A percentile compares a stretch with the other conserved stretches of the same genome.
Evolutionary conservation across 2,329 filamentous ascomycete species (phyloP).

Genomic region (Bipolaris oryzae): DNA sequence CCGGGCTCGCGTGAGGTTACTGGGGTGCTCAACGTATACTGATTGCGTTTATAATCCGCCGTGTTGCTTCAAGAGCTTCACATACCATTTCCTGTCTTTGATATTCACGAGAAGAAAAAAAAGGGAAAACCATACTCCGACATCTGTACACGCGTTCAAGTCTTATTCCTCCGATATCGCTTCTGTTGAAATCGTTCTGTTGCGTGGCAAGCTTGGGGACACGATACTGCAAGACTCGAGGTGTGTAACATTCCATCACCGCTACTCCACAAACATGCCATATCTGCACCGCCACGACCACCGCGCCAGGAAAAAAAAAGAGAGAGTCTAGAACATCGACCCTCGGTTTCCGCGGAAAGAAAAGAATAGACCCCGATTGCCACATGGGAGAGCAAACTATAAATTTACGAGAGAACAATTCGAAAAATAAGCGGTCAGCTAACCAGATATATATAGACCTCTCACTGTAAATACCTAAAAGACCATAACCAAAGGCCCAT

Average conservation of each 20-base stretch:
- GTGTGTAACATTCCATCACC: background rate
- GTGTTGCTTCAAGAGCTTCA: background rate
- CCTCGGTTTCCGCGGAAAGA: background rate
- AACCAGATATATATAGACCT: conserved; percentile 9
- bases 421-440: conserved; percentile 15
- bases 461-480: background rate
- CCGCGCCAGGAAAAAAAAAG: background rate
- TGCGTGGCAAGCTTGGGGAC: background rate
- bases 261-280: background rate
- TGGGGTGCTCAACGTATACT: background rate
- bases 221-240: background rate
- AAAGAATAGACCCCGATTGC: background rate
- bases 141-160: background rate
- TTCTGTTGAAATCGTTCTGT: background rate
- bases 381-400: background rate
- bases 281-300: background rate
- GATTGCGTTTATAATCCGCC: background rate
- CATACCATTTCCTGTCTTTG: background rate
- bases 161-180: background rate
- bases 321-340: background rate
- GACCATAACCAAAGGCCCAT: background rate
- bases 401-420: background rate
- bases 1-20: background rate
- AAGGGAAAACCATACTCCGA: background rate
- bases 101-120: background rate